Percentiles rank a stretch among this genome's conserved stretches.
phyloP scores from a whole-genome alignment of 2,329 filamentous ascomycete genomes.

The Bisporella sp. region DNA sequence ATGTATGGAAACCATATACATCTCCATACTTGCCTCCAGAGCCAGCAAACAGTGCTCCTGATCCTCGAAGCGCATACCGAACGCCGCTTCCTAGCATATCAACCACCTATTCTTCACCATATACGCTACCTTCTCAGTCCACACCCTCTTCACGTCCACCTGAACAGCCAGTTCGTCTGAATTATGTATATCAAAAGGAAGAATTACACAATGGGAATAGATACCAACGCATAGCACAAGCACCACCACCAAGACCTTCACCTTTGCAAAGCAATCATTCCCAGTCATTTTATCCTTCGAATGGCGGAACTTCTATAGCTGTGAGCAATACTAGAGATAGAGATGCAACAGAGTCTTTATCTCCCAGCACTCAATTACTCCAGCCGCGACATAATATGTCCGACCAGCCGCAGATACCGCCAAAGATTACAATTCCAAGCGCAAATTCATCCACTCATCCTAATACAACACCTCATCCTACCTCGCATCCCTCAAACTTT shows the following conservation, averaged over 20 bases:
- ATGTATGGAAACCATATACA: not conserved
- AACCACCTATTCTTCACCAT: not conserved
- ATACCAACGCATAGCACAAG: too few species aligned
- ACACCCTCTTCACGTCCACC: not conserved
- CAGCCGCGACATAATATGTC: not conserved
- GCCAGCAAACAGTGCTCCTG: not conserved
- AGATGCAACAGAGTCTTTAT: conserved; percentile 6
- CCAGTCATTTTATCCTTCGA: not conserved
- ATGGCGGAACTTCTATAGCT: not conserved
- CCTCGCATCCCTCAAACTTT: too few species aligned
- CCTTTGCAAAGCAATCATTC: not conserved
- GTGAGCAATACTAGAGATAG: not conserved
- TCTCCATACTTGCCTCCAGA: conserved; percentile 1
- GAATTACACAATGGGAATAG: too few species aligned
- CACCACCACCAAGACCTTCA: not conserved
- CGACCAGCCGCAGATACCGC: not conserved
- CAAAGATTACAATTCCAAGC: not conserved
- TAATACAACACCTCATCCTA: not conserved
- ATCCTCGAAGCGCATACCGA: too few species aligned
- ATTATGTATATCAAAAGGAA: too few species aligned
- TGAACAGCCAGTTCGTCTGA: not conserved
- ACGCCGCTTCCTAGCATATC: not conserved
- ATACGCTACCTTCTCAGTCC: not conserved
- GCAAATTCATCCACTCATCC: not conserved
- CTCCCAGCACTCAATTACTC: conserved; percentile 9